phyloP scores from a whole-genome alignment of 306 rosid species.

The Cicer pinnatifidum region DNA sequence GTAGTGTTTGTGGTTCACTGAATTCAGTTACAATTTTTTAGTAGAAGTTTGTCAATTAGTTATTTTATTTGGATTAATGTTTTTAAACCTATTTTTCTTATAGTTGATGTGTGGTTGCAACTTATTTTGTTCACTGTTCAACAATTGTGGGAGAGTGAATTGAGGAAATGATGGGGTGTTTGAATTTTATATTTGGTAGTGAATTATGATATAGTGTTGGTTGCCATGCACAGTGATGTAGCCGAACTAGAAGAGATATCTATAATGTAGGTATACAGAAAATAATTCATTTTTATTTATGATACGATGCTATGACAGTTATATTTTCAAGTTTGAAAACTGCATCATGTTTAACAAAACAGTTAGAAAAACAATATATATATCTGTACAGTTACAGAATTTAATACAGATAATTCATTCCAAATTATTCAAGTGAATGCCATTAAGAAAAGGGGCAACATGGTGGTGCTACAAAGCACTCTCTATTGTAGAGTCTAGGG shows the following conservation, averaged over 20 bases:
- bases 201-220: background rate
- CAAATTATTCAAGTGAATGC: background rate
- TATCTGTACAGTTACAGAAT: background rate
- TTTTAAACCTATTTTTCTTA: background rate
- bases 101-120: background rate
- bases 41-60: background rate
- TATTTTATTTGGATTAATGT: background rate
- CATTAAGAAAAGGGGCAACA: background rate
- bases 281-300: background rate
- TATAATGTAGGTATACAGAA: background rate
- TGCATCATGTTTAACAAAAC: background rate
- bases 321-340: background rate
- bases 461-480: slow-evolving; percentile 12
- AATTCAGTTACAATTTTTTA: background rate
- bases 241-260: background rate
- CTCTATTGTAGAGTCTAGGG: background rate
- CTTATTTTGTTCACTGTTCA: background rate
- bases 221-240: background rate
- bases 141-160: background rate
- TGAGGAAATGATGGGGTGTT: background rate
- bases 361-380: background rate
- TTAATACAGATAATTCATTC: background rate
- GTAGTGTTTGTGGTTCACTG: background rate
- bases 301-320: background rate
- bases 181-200: background rate